phyloP scores from a whole-genome alignment of 2,329 filamentous ascomycete species.

The Cercospora sp. region DNA sequence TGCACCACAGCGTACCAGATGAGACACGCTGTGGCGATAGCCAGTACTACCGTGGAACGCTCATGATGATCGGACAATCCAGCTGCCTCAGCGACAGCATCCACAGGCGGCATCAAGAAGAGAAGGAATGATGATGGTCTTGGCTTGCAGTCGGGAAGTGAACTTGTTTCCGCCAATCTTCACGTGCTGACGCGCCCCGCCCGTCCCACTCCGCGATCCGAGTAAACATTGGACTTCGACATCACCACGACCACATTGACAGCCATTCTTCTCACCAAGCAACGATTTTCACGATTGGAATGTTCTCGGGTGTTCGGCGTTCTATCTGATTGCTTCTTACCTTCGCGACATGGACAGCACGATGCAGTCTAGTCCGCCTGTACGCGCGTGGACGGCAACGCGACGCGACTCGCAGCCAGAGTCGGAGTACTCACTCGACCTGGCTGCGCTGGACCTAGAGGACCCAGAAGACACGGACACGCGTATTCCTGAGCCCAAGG shows the following conservation, averaged over 20 bases:
- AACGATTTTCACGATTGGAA: neutral
- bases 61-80: constrained; percentile 20
- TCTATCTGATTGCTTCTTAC: constrained; percentile 5
- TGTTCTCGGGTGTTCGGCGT: constrained; percentile 4
- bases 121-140: neutral
- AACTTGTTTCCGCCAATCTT: constrained; percentile 6
- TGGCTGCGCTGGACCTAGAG: constrained; percentile 37
- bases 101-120: constrained; percentile 30
- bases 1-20: constrained; percentile 51
- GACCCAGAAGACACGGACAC: constrained; percentile 28
- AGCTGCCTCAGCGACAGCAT: constrained; percentile 28
- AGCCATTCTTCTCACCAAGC: neutral
- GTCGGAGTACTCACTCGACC: constrained; percentile 39
- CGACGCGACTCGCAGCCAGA: constrained; percentile 29
- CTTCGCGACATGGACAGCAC: constrained; percentile 3
- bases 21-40: constrained; percentile 34
- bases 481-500: constrained; percentile 29
- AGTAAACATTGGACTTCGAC: constrained; percentile 4
- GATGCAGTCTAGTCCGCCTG: constrained; percentile 37
- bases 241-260: neutral
- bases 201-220: neutral
- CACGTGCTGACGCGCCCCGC: neutral
- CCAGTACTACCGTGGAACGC: constrained; percentile 29
- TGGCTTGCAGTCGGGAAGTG: neutral
- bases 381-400: constrained; percentile 29